phyloP scores from a whole-genome alignment of 345 rosid genomes.

The Limnanthes douglasii region DNA sequence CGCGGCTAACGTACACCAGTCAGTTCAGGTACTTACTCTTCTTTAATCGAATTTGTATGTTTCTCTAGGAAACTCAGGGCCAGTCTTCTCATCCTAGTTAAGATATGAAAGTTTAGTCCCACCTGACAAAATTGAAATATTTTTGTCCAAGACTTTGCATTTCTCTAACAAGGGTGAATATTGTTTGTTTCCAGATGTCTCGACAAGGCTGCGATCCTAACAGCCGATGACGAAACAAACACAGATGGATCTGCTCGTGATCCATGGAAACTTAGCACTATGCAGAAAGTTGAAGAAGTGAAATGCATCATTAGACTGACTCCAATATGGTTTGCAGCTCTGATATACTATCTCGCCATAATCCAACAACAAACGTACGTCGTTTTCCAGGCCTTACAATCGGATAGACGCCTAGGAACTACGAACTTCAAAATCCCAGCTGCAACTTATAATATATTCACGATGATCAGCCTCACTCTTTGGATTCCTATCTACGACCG shows the following conservation, averaged over 20 bases:
- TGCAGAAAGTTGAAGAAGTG: constrained; percentile 39
- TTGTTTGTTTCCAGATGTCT: constrained; percentile 14
- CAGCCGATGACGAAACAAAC: constrained; percentile 14
- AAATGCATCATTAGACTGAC: constrained; percentile 24
- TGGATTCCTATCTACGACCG: constrained; percentile 30
- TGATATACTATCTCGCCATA: constrained; percentile 10
- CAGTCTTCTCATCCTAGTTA: no score
- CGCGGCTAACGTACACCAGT: constrained; percentile 12
- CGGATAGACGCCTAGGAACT: constrained; percentile 13
- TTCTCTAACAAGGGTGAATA: no score
- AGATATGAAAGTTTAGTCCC: no score
- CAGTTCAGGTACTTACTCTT: constrained; percentile 24
- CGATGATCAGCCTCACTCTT: constrained; percentile 15
- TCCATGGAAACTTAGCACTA: constrained; percentile 34
- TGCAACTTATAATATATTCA: constrained; percentile 14
- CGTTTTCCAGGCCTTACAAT: constrained; percentile 25
- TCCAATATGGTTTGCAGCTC: constrained; percentile 18
- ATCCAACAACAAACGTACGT: constrained; percentile 20
- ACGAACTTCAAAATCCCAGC: constrained; percentile 20
- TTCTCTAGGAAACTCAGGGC: no score
- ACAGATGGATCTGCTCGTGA: constrained; percentile 18
- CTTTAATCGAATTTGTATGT: no score
- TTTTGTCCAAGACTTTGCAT: no score
- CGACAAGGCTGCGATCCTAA: constrained; percentile 24
- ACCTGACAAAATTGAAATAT: no score